Base-by-base conservation (phyloP, 805 yeast genomes). In the Candida ascalaphidarum region DNA sequence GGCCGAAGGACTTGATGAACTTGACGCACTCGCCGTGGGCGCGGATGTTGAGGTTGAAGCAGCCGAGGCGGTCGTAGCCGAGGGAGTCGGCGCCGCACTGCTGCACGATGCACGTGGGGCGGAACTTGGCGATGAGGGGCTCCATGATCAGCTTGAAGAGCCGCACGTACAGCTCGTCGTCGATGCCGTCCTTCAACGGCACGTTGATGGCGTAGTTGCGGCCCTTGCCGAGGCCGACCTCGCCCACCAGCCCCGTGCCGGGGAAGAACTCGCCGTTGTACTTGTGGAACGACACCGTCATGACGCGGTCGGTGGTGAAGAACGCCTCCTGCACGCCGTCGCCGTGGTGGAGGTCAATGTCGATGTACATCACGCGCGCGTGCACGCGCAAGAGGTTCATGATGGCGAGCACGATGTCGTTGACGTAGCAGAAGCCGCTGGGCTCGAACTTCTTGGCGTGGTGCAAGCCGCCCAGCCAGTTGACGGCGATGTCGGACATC, bases 241-340 rank as follows among this genome's bases (percentile, higher is more conserved):
- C 98, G 44, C 88, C 83, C 28, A 86, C 70, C 41, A 83, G 82
- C 15, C 98, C 98, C 0, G 98, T 89, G 10, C 96, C 96, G 3
- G 98, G 98, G 68, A 89, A 89, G 50, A 85, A 89, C 53, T 85
- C 92, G 13, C 97, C 97, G 43, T 73, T 74, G 53, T 79, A 89
- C 57, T 86, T 89, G 65, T 88, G 97, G 67, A 88, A 88, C 8
- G 94, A 81, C 41, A 88, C 88, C 1, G 96, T 88, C 96, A 88
- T 86, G 25, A 88, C 97, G 35, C 97, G 64, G 54, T 88, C 97
- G 2, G 96, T 83, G 11, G 92, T 74, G 58, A 89, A 83, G 48
- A 89, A 89, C 1, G 96, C 96, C 55, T 89, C 97, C 54, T 89
- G 95, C 12, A 89, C 97, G 39, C 97, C 97, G 55, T 89, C 97